These are phyloP conservation scores for Venturia pyrina DNA, from an alignment of 2,329 filamentous ascomycete genomes.

Conservation along the genomic window DNA sequence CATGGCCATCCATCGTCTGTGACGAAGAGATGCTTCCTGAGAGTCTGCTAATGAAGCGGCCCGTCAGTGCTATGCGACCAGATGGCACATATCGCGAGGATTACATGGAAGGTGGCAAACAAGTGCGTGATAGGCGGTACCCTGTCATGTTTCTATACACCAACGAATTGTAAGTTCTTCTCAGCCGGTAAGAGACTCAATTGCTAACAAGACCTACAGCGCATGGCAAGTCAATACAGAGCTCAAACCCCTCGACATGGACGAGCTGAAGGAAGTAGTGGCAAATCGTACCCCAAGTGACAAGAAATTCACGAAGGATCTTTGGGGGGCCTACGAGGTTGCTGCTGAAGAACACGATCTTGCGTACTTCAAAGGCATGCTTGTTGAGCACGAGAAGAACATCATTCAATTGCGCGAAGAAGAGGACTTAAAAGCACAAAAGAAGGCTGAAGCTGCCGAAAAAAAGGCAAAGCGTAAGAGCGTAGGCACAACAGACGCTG, in stretches of 20 bases:
- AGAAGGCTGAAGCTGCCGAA: conserved; percentile 42
- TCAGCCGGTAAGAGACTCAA: neutral
- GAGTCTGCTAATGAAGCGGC: conserved; percentile 64
- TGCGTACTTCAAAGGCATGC: conserved; percentile 71
- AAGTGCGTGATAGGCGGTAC: conserved; percentile 74
- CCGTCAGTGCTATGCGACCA: conserved; percentile 68
- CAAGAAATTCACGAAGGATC: conserved; percentile 72
- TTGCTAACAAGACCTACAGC: conserved; percentile 38
- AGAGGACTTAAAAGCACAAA: conserved; percentile 26
- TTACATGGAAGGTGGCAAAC: conserved; percentile 80
- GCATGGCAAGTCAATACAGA: conserved; percentile 85
- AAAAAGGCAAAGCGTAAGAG: conserved; percentile 32
- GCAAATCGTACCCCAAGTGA: conserved; percentile 59
- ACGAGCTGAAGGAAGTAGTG: conserved; percentile 62
- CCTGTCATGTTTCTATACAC: conserved; percentile 91
- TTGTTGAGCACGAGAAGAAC: conserved; percentile 49
- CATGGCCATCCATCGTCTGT: conserved; percentile 90
- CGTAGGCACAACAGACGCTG: conserved; percentile 19
- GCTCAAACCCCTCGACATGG: conserved; percentile 65
- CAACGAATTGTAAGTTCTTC: conserved; percentile 82
- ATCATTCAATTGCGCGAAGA: conserved; percentile 49
- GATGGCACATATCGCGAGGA: conserved; percentile 85
- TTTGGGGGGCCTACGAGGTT: conserved; percentile 70
- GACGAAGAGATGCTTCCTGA: conserved; percentile 89
- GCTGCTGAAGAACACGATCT: conserved; percentile 70